Conservation (phyloP, 768 basidiomycete species). For the Phlebiopsis gigantea region DNA sequence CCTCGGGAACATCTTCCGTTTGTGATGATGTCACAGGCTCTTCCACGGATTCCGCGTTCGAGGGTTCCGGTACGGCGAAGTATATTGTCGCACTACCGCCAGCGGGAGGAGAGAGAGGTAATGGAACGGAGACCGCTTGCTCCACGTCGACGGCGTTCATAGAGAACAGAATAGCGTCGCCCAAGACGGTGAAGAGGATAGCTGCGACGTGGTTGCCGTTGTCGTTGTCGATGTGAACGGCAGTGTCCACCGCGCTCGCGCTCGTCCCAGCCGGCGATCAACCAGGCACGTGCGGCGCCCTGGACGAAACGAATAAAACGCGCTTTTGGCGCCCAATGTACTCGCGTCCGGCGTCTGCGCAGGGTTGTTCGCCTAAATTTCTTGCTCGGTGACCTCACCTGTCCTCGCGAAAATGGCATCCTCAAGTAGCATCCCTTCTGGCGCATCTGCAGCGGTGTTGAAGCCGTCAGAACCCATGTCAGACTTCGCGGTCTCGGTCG, state of each 20-base stretch:
- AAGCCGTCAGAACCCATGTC: conserved; percentile 71
- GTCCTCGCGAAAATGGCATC: conserved; percentile 8
- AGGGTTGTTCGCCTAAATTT: neutral
- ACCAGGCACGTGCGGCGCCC: conserved; percentile 13
- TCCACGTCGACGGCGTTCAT: conserved; percentile 19
- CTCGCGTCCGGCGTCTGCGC: conserved; percentile 2
- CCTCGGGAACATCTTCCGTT: neutral
- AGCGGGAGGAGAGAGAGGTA: conserved; percentile 23
- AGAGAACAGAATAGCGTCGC: conserved; percentile 9
- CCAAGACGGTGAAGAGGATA: conserved; percentile 1
- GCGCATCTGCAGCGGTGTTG: conserved; percentile 71
- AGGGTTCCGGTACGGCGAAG: neutral
- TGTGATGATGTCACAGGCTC: neutral
- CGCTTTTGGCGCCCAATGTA: conserved; percentile 6
- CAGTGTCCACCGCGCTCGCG: neutral
- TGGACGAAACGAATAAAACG: conserved; percentile 16
- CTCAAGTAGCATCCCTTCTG: conserved; percentile 39
- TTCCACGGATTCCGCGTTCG: conserved; percentile 15
- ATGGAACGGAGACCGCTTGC: conserved; percentile 19
- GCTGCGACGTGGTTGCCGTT: conserved; percentile 3
- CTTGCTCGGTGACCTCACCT: neutral
- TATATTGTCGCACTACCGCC: conserved; percentile 12
- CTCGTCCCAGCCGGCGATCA: conserved; percentile 1
- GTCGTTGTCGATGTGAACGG: conserved; percentile 9
- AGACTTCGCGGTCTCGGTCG: conserved; percentile 59